These are phyloP conservation scores for Ammopiptanthus mongolicus DNA, from an alignment of 306 rosid species.

Conservation along the genomic window DNA sequence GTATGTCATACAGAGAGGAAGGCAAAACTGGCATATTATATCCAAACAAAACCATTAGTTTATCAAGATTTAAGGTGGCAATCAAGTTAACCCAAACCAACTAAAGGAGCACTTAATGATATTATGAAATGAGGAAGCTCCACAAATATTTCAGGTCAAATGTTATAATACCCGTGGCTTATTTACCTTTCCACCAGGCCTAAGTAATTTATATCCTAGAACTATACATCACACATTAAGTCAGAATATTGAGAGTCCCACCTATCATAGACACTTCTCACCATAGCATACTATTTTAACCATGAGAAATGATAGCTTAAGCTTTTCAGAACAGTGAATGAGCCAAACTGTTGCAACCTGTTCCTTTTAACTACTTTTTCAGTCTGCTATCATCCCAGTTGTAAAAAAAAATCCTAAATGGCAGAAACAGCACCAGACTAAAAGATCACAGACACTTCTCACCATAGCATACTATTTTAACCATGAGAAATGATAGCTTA, in stretches of 20 bases:
- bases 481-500: not conserved
- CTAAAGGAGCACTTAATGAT: not conserved
- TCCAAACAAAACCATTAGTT: not conserved
- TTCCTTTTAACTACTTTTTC: not conserved
- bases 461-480: not conserved
- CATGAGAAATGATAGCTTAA: not conserved
- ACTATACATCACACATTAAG: not conserved
- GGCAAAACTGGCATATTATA: not conserved
- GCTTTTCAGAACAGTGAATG: not conserved
- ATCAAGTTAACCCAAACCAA: not conserved
- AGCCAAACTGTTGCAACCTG: not conserved
- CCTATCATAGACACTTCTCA: not conserved
- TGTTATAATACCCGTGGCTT: not conserved
- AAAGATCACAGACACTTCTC: not conserved
- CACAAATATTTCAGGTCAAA: not conserved
- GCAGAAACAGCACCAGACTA: not conserved
- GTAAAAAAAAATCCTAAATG: not conserved
- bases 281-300: not conserved
- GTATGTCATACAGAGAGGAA: not conserved
- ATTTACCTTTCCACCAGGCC: not conserved
- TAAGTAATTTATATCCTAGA: not conserved
- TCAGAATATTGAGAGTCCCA: not conserved
- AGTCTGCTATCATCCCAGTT: not conserved
- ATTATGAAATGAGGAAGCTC: not conserved
- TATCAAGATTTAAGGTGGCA: not conserved